Conservation (phyloP, 2,329 filamentous ascomycete species). For the Sclerotinia nivalis region DNA sequence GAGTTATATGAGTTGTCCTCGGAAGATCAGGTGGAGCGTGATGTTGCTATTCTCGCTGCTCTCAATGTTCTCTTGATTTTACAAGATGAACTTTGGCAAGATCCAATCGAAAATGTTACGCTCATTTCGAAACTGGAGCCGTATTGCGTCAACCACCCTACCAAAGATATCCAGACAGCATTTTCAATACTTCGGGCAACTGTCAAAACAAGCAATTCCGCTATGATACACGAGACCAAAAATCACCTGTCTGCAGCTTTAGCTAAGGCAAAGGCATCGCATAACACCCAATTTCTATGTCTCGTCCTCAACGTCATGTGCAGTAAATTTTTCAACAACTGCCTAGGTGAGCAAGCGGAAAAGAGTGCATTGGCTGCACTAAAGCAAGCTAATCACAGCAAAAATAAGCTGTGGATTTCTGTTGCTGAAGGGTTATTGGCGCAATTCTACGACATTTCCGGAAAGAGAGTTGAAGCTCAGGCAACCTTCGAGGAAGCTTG, state of each 20-base stretch:
- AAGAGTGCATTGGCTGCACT: slow-evolving; percentile 73
- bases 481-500: slow-evolving; percentile 48
- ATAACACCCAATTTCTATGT: slow-evolving; percentile 77
- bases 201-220: slow-evolving; percentile 60
- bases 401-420: slow-evolving; percentile 74
- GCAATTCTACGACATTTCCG: slow-evolving; percentile 72
- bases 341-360: slow-evolving; percentile 76
- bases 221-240: slow-evolving; percentile 75
- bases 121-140: slow-evolving; percentile 67
- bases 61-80: slow-evolving; percentile 74
- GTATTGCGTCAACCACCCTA: slow-evolving; percentile 68
- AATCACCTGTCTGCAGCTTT: slow-evolving; percentile 74
- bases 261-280: slow-evolving; percentile 64
- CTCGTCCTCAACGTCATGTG: slow-evolving; percentile 86
- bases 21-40: slow-evolving; percentile 55
- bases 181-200: slow-evolving; percentile 75
- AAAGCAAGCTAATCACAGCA: slow-evolving; percentile 67
- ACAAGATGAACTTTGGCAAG: slow-evolving; percentile 58
- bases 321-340: slow-evolving; percentile 57
- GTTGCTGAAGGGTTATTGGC: slow-evolving; percentile 79
- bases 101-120: slow-evolving; percentile 58
- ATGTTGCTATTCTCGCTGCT: slow-evolving; percentile 64
- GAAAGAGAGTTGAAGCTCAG: slow-evolving; percentile 56
- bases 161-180: slow-evolving; percentile 73
- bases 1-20: slow-evolving; percentile 48